These are phyloP conservation scores for Coleophoma crateriformis DNA, from an alignment of 2,329 filamentous ascomycete genomes.

Conservation along the genomic window DNA sequence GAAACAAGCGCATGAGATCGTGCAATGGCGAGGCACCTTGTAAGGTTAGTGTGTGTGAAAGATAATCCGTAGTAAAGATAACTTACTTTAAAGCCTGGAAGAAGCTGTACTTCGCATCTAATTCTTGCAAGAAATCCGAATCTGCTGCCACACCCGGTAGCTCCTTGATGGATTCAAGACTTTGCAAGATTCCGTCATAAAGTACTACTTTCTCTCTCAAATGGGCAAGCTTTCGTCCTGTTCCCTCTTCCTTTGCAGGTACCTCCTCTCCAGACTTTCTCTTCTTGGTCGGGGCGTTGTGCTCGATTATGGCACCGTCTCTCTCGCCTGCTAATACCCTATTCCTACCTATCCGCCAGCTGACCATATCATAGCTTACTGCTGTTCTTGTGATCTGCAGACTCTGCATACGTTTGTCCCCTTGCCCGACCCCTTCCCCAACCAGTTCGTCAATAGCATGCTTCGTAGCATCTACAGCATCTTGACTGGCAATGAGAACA, in stretches of 20 bases:
- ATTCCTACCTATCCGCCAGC: slow-evolving; percentile 92
- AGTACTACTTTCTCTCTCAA: slow-evolving; percentile 83
- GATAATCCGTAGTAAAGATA: neutral
- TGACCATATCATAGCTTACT: slow-evolving; percentile 89
- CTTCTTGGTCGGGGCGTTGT: slow-evolving; percentile 38
- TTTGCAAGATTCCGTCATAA: slow-evolving; percentile 88
- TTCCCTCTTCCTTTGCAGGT: slow-evolving; percentile 53
- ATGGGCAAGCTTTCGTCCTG: slow-evolving; percentile 70
- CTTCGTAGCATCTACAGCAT: slow-evolving; percentile 90
- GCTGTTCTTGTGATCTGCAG: slow-evolving; percentile 89
- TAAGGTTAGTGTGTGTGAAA: slow-evolving; percentile 5
- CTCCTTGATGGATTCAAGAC: slow-evolving; percentile 83
- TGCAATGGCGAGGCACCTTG: slow-evolving; percentile 76
- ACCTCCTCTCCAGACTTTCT: slow-evolving; percentile 48
- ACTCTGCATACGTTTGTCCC: slow-evolving; percentile 84
- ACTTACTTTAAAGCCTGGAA: slow-evolving; percentile 82
- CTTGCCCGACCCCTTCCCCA: slow-evolving; percentile 75
- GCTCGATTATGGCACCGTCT: slow-evolving; percentile 64
- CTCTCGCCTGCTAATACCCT: slow-evolving; percentile 77
- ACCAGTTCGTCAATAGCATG: slow-evolving; percentile 86
- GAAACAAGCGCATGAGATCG: slow-evolving; percentile 75
- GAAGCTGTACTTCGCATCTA: slow-evolving; percentile 75
- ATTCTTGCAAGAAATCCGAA: slow-evolving; percentile 64
- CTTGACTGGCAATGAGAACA: slow-evolving; percentile 84
- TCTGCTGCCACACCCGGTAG: slow-evolving; percentile 88